These are phyloP conservation scores for Xylaria sp. DNA, from an alignment of 2,329 filamentous ascomycete species.

Conservation along the genomic window DNA sequence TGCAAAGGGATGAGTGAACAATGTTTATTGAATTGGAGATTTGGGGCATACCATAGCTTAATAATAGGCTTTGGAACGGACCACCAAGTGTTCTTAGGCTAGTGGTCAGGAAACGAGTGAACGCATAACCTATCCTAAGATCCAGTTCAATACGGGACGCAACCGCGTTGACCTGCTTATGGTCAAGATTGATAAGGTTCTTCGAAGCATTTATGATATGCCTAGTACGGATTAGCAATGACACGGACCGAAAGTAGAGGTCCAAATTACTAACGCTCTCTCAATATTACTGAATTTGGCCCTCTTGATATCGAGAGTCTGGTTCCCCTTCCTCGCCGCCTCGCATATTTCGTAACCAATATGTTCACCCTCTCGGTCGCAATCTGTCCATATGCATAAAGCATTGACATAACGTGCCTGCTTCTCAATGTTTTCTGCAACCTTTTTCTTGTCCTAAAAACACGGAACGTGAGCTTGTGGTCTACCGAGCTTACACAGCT, in stretches of 20 bases:
- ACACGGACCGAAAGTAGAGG: not conserved
- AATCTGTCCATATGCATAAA: conserved; percentile 98
- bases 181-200: conserved; percentile 80
- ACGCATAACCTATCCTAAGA: conserved; percentile 89
- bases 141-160: conserved; percentile 91
- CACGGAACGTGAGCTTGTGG: conserved; percentile 18
- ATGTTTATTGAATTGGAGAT: conserved; percentile 7
- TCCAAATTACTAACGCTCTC: conserved; percentile 70
- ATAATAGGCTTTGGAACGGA: conserved; percentile 69
- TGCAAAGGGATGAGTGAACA: conserved; percentile 49
- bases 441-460: conserved; percentile 75
- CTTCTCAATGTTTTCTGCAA: conserved; percentile 85
- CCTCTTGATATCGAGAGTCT: conserved; percentile 79
- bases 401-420: conserved; percentile 78
- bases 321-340: conserved; percentile 79
- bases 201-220: conserved; percentile 88
- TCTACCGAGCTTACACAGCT: not conserved
- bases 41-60: conserved; percentile 78
- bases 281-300: conserved; percentile 97
- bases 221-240: conserved; percentile 55
- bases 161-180: conserved; percentile 87
- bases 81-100: conserved; percentile 78
- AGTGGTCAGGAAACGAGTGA: conserved; percentile 87
- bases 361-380: conserved; percentile 95
- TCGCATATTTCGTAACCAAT: conserved; percentile 92